These are phyloP conservation scores for Colletotrichum sp. DNA, from an alignment of 2,329 filamentous ascomycete species.

Conservation along the genomic window DNA sequence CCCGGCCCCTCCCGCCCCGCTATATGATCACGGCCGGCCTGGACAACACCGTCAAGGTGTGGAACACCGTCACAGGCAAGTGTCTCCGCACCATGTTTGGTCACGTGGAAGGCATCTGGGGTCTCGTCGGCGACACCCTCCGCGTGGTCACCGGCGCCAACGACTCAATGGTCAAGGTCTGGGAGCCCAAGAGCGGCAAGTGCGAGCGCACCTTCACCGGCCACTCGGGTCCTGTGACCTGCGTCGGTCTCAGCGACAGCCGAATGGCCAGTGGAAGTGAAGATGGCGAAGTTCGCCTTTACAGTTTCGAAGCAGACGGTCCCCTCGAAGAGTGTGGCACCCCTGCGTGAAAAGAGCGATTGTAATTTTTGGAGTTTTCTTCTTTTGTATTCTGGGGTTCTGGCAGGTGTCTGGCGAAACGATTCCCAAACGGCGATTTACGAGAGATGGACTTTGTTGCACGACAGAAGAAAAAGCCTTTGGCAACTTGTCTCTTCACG, in stretches of 20 bases:
- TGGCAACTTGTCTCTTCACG: background rate
- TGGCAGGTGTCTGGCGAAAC: background rate
- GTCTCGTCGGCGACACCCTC: conserved; percentile 85
- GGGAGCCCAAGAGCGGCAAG: conserved; percentile 90
- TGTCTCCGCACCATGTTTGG: conserved; percentile 95
- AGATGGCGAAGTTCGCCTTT: conserved; percentile 88
- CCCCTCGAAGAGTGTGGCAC: conserved; percentile 55
- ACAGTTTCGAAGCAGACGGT: conserved; percentile 69
- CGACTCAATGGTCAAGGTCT: conserved; percentile 91
- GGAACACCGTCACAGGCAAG: conserved; percentile 83
- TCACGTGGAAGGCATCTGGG: conserved; percentile 96
- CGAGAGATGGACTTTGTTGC: background rate
- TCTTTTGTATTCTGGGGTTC: background rate
- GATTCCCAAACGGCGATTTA: conserved; percentile 18
- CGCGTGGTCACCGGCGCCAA: conserved; percentile 89
- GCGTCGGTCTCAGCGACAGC: conserved; percentile 88
- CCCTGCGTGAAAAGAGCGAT: conserved; percentile 42
- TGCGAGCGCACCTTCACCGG: conserved; percentile 93
- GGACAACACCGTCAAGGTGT: conserved; percentile 79
- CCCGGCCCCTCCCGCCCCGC: conserved; percentile 77
- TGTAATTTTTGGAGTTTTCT: background rate
- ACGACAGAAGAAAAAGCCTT: background rate
- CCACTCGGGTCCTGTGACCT: conserved; percentile 90
- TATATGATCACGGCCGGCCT: conserved; percentile 95
- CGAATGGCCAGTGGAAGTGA: conserved; percentile 91